phyloP scores from a whole-genome alignment of 345 rosid species.

The Eucalyptus cloeziana region DNA sequence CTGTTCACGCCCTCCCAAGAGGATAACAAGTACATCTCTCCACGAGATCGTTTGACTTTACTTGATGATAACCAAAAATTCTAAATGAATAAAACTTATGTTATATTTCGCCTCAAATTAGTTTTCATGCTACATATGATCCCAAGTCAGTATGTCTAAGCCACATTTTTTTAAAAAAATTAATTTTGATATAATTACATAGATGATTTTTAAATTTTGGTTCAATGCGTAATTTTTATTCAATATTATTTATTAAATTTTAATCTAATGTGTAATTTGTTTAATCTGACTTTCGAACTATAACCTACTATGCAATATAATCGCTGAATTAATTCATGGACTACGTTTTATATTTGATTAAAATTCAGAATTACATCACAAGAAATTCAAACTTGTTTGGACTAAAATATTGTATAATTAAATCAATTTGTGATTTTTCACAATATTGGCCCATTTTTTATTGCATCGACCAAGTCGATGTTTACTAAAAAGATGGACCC shows the following conservation, averaged over 20 bases:
- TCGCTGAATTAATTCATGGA: accelerated
- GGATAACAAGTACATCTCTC: too few species aligned
- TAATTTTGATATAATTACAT: background rate
- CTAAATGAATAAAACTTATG: too few species aligned
- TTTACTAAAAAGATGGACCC: background rate
- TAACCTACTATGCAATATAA: too few species aligned
- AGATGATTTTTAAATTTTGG: too few species aligned
- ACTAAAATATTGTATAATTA: too few species aligned
- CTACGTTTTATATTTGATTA: accelerated
- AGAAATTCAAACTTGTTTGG: background rate
- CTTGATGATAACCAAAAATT: background rate
- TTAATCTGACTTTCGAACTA: too few species aligned
- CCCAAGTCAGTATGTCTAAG: background rate
- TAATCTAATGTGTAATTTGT: accelerated
- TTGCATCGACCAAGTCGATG: background rate
- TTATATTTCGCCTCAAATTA: background rate
- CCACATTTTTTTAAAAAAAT: background rate
- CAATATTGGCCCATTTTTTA: background rate
- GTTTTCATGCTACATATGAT: background rate
- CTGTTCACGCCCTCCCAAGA: too few species aligned
- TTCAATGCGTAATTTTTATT: too few species aligned
- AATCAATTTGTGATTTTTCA: background rate
- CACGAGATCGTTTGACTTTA: background rate
- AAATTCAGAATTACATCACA: too few species aligned
- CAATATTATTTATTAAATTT: too few species aligned